Base-by-base conservation (phyloP, 2,329 filamentous ascomycete species). In the Colletotrichum endophyticum region DNA sequence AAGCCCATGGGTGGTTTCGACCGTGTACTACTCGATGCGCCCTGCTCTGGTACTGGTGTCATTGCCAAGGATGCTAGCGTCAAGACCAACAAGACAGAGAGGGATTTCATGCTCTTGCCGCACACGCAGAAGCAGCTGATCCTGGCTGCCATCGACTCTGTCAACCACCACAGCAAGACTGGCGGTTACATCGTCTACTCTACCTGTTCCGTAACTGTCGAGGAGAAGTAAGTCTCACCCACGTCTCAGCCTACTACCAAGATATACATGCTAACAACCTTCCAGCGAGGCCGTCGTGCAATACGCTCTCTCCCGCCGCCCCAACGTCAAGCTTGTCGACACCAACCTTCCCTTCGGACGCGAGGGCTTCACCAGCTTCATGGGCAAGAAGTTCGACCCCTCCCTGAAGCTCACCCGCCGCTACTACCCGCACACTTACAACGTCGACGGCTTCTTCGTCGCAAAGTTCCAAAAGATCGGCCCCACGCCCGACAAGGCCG, bases 361-460 rank as follows among this genome's bases (percentile, higher is more conserved):
- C 79, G 95, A 98, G 81, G 97, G 97, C 25, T 99, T 99, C 89
- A 95, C 93, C 19, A 94, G 91, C 84, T 98, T 94, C 87, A 94
- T 94, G 89, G 95, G 96, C 86, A 99, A 99, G 90, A 92, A 92
- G 76, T 99, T 99, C 86, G 94, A 98, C 83, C 91, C 94, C 8
- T 94, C 92, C 79, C 92, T 99, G 88, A 95, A 94, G 82, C 89
- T 96, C 83, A 96, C 96, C 19, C 90, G 95, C 79, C 90, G 96
- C 73, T 98, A 95, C 88, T 98, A 98, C 86, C 95, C 96, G 1
- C 95, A 98, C 84, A 91, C 94, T 25, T 95, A 97, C 88, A 98
- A 98, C 87, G 96, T 99, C 39, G 97, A 99, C 84, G 97, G 97
- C 79, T 99, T 99, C 92, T 99, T 96, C 84, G 97, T 99, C 77